Evolutionary conservation across 192 early-diverging fungal species (phyloP).

Genomic region (Coemansia sp.): DNA sequence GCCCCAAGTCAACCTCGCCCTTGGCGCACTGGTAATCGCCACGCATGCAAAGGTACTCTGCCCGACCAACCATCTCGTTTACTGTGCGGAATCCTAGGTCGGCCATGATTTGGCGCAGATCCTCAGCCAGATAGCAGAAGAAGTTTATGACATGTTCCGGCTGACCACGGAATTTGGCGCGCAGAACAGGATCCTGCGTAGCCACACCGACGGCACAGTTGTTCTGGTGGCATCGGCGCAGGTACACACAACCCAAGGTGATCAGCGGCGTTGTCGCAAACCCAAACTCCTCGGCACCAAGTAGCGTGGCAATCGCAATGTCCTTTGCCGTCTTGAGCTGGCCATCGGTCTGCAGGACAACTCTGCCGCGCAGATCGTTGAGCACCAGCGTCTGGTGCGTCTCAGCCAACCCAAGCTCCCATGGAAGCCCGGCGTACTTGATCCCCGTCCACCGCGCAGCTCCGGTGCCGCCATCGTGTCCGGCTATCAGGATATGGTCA

Average conservation of each 20-base stretch:
- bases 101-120: constrained; percentile 91
- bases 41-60: constrained; percentile 82
- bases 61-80: constrained; percentile 94
- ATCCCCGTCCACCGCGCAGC: constrained; percentile 97
- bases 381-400: constrained; percentile 98
- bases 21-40: constrained; percentile 75
- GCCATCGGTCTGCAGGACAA: constrained; percentile 96
- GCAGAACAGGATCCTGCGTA: constrained; percentile 92
- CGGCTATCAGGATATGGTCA: constrained; percentile 91
- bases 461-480: constrained; percentile 99
- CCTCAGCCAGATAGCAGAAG: constrained; percentile 97
- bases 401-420: constrained; percentile 99
- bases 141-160: constrained; percentile 99
- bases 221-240: constrained; percentile 90
- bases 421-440: constrained; percentile 97
- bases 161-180: constrained; percentile 89
- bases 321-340: constrained; percentile 97
- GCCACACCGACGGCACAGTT: constrained; percentile 98
- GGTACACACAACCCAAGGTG: constrained; percentile 94
- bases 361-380: constrained; percentile 93
- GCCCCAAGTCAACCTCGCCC: constrained; percentile 80
- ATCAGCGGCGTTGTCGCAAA: constrained; percentile 99
- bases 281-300: constrained; percentile 99
- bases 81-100: constrained; percentile 89
- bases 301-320: constrained; percentile 94